Base-by-base conservation (phyloP, 495 filamentous ascomycete species). In the Neurospora sp. region DNA sequence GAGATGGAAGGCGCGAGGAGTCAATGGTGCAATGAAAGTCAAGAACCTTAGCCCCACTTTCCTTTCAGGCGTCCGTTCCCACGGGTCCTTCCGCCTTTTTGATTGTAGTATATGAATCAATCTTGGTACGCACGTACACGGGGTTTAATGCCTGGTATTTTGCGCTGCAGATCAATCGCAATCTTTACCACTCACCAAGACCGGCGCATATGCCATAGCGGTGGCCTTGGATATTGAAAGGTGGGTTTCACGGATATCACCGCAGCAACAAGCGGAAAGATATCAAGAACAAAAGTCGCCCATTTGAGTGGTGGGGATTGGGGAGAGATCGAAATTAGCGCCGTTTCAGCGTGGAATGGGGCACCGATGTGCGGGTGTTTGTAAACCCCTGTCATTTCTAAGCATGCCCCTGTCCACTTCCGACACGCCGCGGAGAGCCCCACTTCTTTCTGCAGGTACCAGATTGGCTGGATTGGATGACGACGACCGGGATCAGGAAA, bases 371-470 rank as follows among this genome's bases (percentile, higher is more conserved):
- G 69, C 65, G 37, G 59, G 22, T 71, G 70, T 71, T 39, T 45
- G 27, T 9, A 8, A 7, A 68, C 22, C 45, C 70, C 70, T 69
- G 59, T 44, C 18, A 37, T 20, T 10, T 12, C 8, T 39, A 4
- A 65, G 39, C 39, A 12, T 14, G 8, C 12, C 22, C 53, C 39
- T 72, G 20, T 35, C 61, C 16, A 22, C 8, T 69, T 40, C 37
- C 71, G n/a, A 53, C 38, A 59, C 31, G 31, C 31, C 45, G 31
- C 69, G 22, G 70, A 44, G 8, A n/a, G 42, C 41, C 71, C 71
- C 74, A 61, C 72, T 73, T 40, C 38, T 38, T 70, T 35, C 70
- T 80, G 75, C 78, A 82, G 81, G 81, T 74, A 82, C 81, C 74
- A 80, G 74, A 76, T 78, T 78, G 78, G 45, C 77, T 76, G 76